Conservation (phyloP, 768 basidiomycete genomes). For the Boletus rubroflammeus region DNA sequence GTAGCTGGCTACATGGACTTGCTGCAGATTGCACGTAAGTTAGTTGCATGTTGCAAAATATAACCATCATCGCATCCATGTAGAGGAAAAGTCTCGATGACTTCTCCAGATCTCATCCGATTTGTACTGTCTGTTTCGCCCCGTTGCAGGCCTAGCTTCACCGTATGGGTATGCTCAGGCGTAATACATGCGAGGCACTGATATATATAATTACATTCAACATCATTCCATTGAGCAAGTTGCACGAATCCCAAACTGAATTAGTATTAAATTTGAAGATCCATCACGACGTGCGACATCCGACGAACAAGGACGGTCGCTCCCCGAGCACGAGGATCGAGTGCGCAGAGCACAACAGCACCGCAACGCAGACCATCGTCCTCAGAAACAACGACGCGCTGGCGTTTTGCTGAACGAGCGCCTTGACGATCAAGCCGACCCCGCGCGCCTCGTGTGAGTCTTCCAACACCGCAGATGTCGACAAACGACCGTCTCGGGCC, state of each 20-base stretch:
- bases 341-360: slow-evolving; percentile 1
- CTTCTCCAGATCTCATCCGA: not conserved
- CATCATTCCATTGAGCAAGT: not conserved
- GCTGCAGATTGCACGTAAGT: slow-evolving; percentile 7
- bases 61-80: not conserved
- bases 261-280: not conserved
- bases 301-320: not conserved
- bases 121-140: slow-evolving; percentile 1
- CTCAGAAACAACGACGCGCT: slow-evolving; percentile 7
- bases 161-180: not conserved
- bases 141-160: not conserved
- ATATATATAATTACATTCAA: not conserved
- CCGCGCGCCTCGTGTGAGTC: not conserved
- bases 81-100: not conserved
- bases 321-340: slow-evolving; percentile 3
- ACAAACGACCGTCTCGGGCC: not conserved
- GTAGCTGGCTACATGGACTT: slow-evolving; percentile 35
- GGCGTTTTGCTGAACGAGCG: slow-evolving; percentile 1
- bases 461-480: not conserved
- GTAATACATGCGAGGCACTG: not conserved
- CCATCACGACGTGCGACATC: not conserved
- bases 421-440: slow-evolving; percentile 16
- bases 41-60: slow-evolving; percentile 4
- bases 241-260: not conserved
- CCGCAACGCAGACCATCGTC: not conserved